phyloP scores from a whole-genome alignment of 1,139 yeast species.

The Yamadazyma sp. region DNA sequence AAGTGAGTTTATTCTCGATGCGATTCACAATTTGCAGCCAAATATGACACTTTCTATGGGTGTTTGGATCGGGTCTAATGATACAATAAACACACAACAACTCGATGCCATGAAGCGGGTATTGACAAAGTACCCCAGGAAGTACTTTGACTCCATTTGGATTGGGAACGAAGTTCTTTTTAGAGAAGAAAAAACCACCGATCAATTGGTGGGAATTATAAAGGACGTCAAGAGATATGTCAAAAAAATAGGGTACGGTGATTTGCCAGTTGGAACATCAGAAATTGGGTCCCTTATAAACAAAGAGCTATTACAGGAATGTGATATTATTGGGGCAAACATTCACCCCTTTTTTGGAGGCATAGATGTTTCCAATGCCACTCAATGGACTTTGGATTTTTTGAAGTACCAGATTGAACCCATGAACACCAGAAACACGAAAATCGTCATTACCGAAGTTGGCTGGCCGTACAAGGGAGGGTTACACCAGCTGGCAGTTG shows the following conservation, averaged over 20 bases:
- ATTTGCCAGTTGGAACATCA: constrained; percentile 55
- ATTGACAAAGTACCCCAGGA: constrained; percentile 44
- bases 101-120: constrained; percentile 42
- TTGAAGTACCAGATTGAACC: constrained; percentile 44
- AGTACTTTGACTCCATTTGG: constrained; percentile 49
- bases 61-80: constrained; percentile 57
- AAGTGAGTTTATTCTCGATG: constrained; percentile 49
- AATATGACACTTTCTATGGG: constrained; percentile 63
- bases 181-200: constrained; percentile 46
- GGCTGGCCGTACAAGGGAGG: constrained; percentile 79
- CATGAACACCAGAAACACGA: constrained; percentile 22
- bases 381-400: constrained; percentile 55
- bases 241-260: constrained; percentile 27
- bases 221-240: constrained; percentile 40
- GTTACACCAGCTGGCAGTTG: constrained; percentile 40
- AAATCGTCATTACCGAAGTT: constrained; percentile 55
- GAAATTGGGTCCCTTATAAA: constrained; percentile 51
- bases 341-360: constrained; percentile 74
- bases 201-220: constrained; percentile 43
- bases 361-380: constrained; percentile 45
- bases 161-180: constrained; percentile 67
- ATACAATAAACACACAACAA: constrained; percentile 41
- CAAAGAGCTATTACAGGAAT: constrained; percentile 32
- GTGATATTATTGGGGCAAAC: constrained; percentile 64
- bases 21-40: constrained; percentile 49